These are phyloP conservation scores for Sporothrix inflata DNA, from an alignment of 2,329 filamentous ascomycete species.

Conservation along the genomic window DNA sequence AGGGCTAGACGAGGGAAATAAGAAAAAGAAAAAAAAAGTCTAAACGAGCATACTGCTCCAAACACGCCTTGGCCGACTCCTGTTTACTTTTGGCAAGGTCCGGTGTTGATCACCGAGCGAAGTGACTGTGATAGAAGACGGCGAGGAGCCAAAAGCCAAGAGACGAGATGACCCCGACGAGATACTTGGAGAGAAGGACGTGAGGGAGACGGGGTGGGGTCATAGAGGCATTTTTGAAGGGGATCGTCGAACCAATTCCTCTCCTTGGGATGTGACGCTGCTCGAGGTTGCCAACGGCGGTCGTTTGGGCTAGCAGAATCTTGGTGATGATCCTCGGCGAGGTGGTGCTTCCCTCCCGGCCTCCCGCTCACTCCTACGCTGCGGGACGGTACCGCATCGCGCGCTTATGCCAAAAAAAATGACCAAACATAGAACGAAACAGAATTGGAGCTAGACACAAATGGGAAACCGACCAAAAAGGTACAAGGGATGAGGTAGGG, in stretches of 20 bases:
- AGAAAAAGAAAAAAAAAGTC: not conserved
- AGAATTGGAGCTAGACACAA: not conserved
- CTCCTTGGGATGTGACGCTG: not conserved
- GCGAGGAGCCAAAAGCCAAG: not conserved
- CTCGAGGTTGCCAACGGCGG: not conserved
- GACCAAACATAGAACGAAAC: not conserved
- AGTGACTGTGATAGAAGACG: slow-evolving; percentile 1
- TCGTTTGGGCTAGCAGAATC: not conserved
- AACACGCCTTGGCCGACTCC: not conserved
- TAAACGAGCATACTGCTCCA: not conserved
- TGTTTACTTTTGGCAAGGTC: not conserved
- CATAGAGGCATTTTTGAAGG: slow-evolving; percentile 11
- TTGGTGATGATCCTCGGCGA: not conserved
- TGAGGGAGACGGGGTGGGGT: not conserved
- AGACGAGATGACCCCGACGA: too few relatives aligned
- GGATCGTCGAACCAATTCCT: not conserved
- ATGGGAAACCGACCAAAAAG: not conserved
- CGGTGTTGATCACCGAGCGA: not conserved
- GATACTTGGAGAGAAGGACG: not conserved
- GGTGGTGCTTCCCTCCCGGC: not conserved
- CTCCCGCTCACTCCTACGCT: not conserved
- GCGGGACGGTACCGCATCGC: not conserved
- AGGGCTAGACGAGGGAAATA: not conserved
- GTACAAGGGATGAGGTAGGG: not conserved
- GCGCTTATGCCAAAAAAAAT: slow-evolving; percentile 8